Base-by-base conservation (phyloP, 805 yeast species). In the Candida nitratophila region DNA sequence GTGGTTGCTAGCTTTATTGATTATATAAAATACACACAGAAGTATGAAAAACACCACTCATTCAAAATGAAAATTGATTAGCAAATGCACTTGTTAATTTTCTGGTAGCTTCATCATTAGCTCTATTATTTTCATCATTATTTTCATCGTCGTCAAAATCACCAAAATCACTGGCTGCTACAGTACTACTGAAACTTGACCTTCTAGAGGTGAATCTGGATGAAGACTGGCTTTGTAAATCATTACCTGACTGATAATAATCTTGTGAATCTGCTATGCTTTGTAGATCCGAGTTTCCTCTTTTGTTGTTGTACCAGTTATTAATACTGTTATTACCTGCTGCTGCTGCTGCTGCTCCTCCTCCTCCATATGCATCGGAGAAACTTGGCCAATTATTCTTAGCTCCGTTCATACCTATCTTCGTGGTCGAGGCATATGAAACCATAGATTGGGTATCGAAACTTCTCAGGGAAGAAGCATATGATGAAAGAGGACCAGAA, bases 81-180 rank as follows among this genome's bases (percentile, higher is more conserved):
- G 69, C 66, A 53, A 71, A 71, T 5, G 67, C 61, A 32, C 66
- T 60, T 3, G 74, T 66, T 14, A 71, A 55, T 46, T 63, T 61
- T 39, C 53, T 56, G 8, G 71, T 63, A 44, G 63, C 67, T 39
- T 66, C 68, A 19, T 66, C 71, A 20, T 17, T 24, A 19, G 48
- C 33, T 12, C 44, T 47, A 32, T 17, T 30, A 39, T 27, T 36
- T n/a, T 47, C 52, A 19, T 48, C 41, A 44, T 26, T 17, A 26
- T 37, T 8, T 3, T 37, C 7, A n/a, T 24, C 32, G 10, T 37
- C 3, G 53, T 44, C 21, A 52, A 34, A 34, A 34, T 20, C 24
- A 8, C 37, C 36, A 16, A 15, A 33, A 6, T n/a, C 21, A n/a
- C 20, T 9, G 17, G 20, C 19, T 5, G 21, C 6, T 16, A 17